Evolutionary conservation across 108 stramenopile species (phyloP), one percentile per base, ranked within the genome.

Genomic region (Epipyxis sp.): DNA sequence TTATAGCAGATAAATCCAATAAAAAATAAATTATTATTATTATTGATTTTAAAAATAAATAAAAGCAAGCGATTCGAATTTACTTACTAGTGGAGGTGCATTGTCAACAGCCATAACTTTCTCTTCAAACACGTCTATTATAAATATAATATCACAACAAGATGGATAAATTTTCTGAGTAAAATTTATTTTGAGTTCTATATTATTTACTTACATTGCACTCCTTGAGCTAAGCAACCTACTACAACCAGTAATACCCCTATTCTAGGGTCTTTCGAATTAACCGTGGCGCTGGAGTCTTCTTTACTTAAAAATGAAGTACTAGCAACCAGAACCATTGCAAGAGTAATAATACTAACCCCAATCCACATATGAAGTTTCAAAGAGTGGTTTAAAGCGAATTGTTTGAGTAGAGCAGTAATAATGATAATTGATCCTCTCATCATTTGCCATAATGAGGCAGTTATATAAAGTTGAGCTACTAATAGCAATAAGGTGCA

Each of bases 361-460:
- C 85, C 85, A 44, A 77, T 32, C 85, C 85, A 86, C 85, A 86
- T 86, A 78, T 83, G 79, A 44, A 44, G 13, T 39, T 50, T 34
- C 41, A 86, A 76, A 0, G 32, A 41, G n/a, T 86, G 71, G 25
- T 74, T 74, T 42, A 74, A 74, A 42, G 25, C 71, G 34, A 65
- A 65, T 16, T 32, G 27, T 81, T 86, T 86, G 54, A 84, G 83
- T 34, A 84, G 43, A 20, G 85, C 82, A 25, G 85, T 86, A 40
- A 84, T 71, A 58, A 86, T 69, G 82, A 86, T 83, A 27, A 86
- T 83, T 6, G 79, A 78, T 78, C 85, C 82, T 1, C 85, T 77
- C 45, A 86, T 69, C 34, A 86, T 80, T 78, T 86, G 85, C 54
- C 59, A 86, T 40, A 84, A 59, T 42, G 83, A 84, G 0, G 80